phyloP scores from a whole-genome alignment of 305 asterid species.

The Fraxinus floribunda region DNA sequence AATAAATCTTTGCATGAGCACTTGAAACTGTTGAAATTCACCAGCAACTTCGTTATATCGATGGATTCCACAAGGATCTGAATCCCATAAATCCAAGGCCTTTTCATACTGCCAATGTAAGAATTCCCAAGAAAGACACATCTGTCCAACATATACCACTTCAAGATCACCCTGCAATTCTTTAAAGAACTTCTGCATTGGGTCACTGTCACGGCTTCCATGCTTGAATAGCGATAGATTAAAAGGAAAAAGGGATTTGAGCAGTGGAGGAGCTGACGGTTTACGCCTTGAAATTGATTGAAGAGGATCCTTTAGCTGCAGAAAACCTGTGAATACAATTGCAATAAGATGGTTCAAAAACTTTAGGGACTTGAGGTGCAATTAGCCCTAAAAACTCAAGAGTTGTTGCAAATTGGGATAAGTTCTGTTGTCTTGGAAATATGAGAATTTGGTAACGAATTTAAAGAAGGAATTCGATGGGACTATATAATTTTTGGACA shows the following conservation, averaged over 20 bases:
- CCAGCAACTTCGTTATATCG: slow-evolving; percentile 76
- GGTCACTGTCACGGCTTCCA: slow-evolving; percentile 58
- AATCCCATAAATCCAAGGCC: slow-evolving; percentile 75
- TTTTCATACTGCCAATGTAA: slow-evolving; percentile 83
- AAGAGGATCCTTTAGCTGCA: slow-evolving; percentile 81
- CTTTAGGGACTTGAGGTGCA: slow-evolving; percentile 4
- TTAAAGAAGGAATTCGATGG: slow-evolving; percentile 8
- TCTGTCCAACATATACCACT: slow-evolving; percentile 82
- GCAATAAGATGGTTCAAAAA: neutral
- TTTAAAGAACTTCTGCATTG: slow-evolving; percentile 66
- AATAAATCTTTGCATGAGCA: slow-evolving; percentile 71
- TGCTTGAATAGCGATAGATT: slow-evolving; percentile 59
- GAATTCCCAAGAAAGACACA: slow-evolving; percentile 97
- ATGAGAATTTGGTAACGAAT: neutral
- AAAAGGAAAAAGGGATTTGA: slow-evolving; percentile 60
- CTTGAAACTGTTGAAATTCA: slow-evolving; percentile 93
- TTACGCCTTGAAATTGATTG: slow-evolving; percentile 52
- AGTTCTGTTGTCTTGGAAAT: neutral
- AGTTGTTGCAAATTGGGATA: neutral
- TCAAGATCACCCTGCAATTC: slow-evolving; percentile 85
- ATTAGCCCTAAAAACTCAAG: neutral
- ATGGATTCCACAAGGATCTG: slow-evolving; percentile 62
- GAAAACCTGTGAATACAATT: slow-evolving; percentile 55
- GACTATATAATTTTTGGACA: neutral
- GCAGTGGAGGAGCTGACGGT: slow-evolving; percentile 43